Percentiles rank a stretch among this genome's conserved stretches.
Evolutionary conservation across 768 basidiomycete genomes (phyloP).

Genomic region (Leccinum subgranulosum): DNA sequence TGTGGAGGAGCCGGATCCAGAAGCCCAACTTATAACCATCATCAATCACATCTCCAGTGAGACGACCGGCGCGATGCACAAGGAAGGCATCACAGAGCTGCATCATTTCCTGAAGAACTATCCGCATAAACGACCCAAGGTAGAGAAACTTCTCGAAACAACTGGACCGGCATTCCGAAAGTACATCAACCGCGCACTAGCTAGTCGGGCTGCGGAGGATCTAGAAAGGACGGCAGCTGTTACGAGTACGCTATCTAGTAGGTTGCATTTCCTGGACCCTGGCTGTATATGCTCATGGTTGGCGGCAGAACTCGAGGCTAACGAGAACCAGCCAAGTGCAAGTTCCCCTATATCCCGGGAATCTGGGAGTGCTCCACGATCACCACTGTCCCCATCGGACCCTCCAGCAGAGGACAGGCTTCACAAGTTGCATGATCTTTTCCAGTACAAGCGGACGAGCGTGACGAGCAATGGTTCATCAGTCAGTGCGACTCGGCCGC

Average conservation of each 20-base stretch:
- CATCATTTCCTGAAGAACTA: conserved; percentile 92
- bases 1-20: conserved; percentile 83
- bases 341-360: conserved; percentile 31
- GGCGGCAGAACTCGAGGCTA: conserved; percentile 59
- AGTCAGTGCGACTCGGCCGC: conserved; percentile 14
- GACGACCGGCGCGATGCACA: conserved; percentile 84
- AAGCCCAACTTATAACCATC: conserved; percentile 76
- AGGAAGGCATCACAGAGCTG: conserved; percentile 92
- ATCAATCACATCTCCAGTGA: conserved; percentile 87
- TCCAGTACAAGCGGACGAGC: conserved; percentile 74
- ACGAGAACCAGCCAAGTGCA: conserved; percentile 38
- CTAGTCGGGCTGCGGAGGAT: conserved; percentile 85
- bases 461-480: conserved; percentile 46
- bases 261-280: conserved; percentile 26
- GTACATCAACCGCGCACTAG: conserved; percentile 85
- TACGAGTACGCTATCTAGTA: conserved; percentile 81
- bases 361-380: conserved; percentile 32
- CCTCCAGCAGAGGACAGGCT: conserved; percentile 57
- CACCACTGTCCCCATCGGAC: conserved; percentile 33
- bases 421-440: conserved; percentile 74
- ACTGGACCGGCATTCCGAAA: conserved; percentile 90
- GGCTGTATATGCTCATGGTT: conserved; percentile 7
- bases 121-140: conserved; percentile 76
- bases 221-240: conserved; percentile 76
- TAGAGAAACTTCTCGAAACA: conserved; percentile 85